phyloP scores from a whole-genome alignment of 2,329 filamentous ascomycete species.

The Elsinoe arachidis region DNA sequence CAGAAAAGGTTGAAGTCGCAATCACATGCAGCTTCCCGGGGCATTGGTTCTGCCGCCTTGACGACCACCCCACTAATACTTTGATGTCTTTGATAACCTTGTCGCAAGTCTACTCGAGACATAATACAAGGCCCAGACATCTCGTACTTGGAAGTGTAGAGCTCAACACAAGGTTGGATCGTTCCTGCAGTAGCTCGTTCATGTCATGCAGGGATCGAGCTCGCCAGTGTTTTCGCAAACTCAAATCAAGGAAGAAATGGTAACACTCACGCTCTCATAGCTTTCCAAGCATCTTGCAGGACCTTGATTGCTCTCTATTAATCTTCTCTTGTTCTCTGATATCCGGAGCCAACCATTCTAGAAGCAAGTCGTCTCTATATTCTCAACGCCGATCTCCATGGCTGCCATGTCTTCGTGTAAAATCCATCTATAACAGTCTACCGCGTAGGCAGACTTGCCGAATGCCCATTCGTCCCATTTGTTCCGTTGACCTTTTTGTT shows the following conservation, averaged over 20 bases:
- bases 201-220: background rate
- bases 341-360: background rate
- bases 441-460: constrained; percentile 1
- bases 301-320: constrained; percentile 6
- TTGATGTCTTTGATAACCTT: background rate
- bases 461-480: constrained; percentile 13
- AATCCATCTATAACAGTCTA: background rate
- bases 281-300: background rate
- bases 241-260: background rate
- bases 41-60: background rate
- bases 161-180: no score
- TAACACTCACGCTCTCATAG: background rate
- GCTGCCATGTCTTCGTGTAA: background rate
- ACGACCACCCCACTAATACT: background rate
- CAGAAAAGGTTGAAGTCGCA: background rate
- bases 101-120: background rate
- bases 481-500: constrained; percentile 38
- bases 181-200: no score
- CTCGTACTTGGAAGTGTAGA: no score
- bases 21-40: constrained; percentile 3
- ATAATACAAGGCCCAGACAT: no score
- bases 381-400: background rate
- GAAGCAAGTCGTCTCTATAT: background rate
- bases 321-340: background rate
- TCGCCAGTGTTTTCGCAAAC: background rate